Conservation (phyloP, 192 early-diverging fungal genomes). For the Neocallimastix lanati region DNA sequence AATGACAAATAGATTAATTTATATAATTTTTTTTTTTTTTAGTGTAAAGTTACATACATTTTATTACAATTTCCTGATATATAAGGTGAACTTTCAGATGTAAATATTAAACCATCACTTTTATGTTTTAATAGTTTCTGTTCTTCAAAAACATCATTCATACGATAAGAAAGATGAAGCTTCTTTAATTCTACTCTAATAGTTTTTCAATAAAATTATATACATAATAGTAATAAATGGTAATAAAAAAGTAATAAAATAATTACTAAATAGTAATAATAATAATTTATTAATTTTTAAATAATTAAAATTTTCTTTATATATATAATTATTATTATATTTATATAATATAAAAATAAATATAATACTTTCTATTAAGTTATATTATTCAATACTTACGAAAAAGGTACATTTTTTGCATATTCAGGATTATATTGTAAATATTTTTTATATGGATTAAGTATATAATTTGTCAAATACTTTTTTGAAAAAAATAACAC, state of each 20-base stretch:
- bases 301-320: no score
- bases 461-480: neutral
- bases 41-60: conserved; percentile 40
- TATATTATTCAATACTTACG: neutral
- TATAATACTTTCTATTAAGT: no score
- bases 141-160: conserved; percentile 24
- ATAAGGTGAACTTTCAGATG: conserved; percentile 23
- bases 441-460: conserved; percentile 1
- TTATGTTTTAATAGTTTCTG: neutral
- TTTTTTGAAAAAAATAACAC: no score
- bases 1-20: neutral
- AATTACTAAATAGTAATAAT: no score
- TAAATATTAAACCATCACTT: conserved; percentile 3
- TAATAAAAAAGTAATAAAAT: no score
- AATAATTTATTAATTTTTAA: no score
- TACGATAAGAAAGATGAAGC: conserved; percentile 45
- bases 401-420: neutral
- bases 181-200: conserved; percentile 42
- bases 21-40: no score
- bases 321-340: no score
- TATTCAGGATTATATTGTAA: neutral
- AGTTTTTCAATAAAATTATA: neutral
- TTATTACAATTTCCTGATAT: conserved; percentile 41
- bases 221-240: no score
- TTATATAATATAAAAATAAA: no score